phyloP scores from a whole-genome alignment of 1,284 basidiomycete genomes.

The Puccinia polysora region DNA sequence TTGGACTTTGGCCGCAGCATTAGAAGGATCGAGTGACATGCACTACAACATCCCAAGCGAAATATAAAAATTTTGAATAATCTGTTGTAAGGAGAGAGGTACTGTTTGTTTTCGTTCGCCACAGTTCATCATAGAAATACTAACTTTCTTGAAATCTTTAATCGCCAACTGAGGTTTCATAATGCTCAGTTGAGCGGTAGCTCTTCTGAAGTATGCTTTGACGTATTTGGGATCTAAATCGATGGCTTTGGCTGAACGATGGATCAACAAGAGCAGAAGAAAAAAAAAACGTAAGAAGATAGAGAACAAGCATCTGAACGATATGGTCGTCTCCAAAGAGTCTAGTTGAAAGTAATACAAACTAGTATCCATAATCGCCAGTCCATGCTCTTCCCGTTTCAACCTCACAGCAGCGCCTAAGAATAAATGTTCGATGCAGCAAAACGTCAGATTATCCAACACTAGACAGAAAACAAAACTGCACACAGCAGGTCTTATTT shows the following conservation, averaged over 20 bases:
- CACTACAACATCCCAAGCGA: slow-evolving; percentile 58
- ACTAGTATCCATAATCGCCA: slow-evolving; percentile 64
- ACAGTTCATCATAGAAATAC: no score
- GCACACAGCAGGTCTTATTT: no score
- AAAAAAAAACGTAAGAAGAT: slow-evolving; percentile 30
- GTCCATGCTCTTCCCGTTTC: slow-evolving; percentile 57
- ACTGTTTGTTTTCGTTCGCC: not conserved
- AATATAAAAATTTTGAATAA: not conserved
- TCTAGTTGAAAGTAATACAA: slow-evolving; percentile 51
- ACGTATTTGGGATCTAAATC: slow-evolving; percentile 81
- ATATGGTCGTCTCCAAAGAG: slow-evolving; percentile 45
- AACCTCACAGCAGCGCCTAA: slow-evolving; percentile 56
- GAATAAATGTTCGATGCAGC: not conserved
- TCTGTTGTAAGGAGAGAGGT: not conserved
- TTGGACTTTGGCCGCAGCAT: slow-evolving; percentile 73
- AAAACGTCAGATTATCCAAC: slow-evolving; percentile 52
- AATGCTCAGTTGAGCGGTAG: slow-evolving; percentile 83
- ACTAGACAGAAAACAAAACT: slow-evolving; percentile 61
- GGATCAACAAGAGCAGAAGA: not conserved
- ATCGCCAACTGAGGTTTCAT: slow-evolving; percentile 77
- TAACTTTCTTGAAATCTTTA: slow-evolving; percentile 72
- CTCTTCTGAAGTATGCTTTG: slow-evolving; percentile 82
- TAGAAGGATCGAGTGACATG: slow-evolving; percentile 78
- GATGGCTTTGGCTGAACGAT: slow-evolving; percentile 60
- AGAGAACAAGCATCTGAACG: not conserved